A percentile compares a stretch with the other conserved stretches of the same genome.
phyloP scores from a whole-genome alignment of 495 filamentous ascomycete genomes.

The Xylaria longipes region DNA sequence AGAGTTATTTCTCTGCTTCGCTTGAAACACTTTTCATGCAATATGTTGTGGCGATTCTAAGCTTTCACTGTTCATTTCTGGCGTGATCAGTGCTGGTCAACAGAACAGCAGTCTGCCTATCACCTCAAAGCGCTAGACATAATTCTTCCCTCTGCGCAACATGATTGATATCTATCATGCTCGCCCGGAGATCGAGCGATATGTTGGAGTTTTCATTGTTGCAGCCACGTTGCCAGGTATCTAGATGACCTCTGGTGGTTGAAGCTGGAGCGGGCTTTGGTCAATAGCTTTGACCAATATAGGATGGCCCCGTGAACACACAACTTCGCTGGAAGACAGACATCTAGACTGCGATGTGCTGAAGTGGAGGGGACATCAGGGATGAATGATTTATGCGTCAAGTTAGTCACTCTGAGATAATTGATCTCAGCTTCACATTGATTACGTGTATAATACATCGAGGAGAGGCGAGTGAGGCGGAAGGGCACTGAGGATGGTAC shows the following conservation, averaged over 20 bases:
- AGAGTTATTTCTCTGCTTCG: neutral
- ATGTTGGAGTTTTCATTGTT: neutral
- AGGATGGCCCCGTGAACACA: neutral
- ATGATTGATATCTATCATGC: neutral
- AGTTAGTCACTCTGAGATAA: neutral
- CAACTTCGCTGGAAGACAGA: neutral
- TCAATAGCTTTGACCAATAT: neutral
- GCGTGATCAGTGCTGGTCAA: neutral
- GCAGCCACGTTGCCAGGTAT: neutral
- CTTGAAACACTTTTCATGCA: neutral
- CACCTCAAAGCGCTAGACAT: neutral
- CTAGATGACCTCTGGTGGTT: neutral
- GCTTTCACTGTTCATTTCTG: neutral
- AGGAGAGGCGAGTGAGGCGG: neutral
- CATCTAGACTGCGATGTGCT: neutral
- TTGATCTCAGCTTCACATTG: neutral
- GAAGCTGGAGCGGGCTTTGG: neutral
- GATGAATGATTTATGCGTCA: neutral
- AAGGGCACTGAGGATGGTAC: neutral
- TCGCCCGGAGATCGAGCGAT: neutral
- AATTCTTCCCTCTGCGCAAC: neutral
- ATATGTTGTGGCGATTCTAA: neutral
- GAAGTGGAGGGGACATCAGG: neutral
- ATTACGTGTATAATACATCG: slow-evolving; percentile 18
- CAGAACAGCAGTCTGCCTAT: neutral